These are phyloP conservation scores for Sphaerulina populicola DNA, from an alignment of 2,329 filamentous ascomycete genomes.

Conservation along the genomic window DNA sequence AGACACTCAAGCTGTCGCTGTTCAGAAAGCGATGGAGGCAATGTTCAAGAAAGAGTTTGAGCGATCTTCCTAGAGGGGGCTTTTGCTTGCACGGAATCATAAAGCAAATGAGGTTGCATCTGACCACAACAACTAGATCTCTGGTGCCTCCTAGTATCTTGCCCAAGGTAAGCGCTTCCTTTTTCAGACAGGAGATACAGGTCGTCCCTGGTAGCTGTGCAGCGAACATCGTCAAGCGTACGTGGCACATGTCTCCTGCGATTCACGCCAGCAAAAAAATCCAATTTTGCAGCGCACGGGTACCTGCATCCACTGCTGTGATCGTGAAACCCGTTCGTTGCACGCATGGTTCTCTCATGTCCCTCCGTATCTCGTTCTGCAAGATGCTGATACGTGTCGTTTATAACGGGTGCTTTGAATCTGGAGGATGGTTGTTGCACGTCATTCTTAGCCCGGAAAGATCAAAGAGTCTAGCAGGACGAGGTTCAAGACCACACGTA, in stretches of 20 bases:
- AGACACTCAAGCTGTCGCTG: conserved; percentile 34
- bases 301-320: neutral
- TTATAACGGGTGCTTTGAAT: conserved; percentile 45
- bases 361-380: conserved; percentile 2
- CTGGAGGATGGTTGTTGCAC: conserved; percentile 49
- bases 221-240: conserved; percentile 1
- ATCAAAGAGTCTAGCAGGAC: conserved; percentile 48
- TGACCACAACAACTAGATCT: too few relatives aligned
- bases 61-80: neutral
- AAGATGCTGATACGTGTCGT: conserved; percentile 9
- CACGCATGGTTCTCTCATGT: neutral
- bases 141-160: too few relatives aligned
- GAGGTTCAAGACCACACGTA: conserved; percentile 10
- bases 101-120: too few relatives aligned
- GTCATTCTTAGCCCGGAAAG: conserved; percentile 45
- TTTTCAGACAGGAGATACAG: neutral
- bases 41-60: conserved; percentile 29
- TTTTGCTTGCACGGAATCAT: too few relatives aligned
- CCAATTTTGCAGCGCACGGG: neutral
- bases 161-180: too few relatives aligned
- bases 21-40: conserved; percentile 41
- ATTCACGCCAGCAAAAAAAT: neutral
- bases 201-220: neutral
- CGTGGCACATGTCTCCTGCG: neutral
- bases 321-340: neutral